Conservation (phyloP, 2,329 filamentous ascomycete genomes). For the Talaromyces sp. region DNA sequence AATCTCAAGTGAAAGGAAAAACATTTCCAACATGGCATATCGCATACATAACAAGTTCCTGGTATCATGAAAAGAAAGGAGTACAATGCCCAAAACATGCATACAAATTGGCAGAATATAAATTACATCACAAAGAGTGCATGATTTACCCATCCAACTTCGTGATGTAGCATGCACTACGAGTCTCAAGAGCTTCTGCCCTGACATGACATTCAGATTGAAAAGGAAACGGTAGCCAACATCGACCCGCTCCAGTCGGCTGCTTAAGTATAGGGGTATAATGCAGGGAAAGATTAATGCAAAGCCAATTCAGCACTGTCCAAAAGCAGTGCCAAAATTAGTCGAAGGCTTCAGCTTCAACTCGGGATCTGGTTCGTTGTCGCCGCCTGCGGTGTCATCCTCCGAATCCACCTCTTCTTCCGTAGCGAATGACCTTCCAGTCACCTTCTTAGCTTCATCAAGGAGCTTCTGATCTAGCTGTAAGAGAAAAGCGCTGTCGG, state of each 20-base stretch:
- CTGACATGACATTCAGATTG: background rate
- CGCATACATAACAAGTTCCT: background rate
- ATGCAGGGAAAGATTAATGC: conserved; percentile 1
- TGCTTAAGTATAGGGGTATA: conserved; percentile 3
- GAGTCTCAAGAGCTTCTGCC: background rate
- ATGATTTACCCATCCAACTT: background rate
- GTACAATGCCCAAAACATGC: background rate
- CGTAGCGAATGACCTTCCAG: conserved; percentile 23
- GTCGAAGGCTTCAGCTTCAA: conserved; percentile 45
- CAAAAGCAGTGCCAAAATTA: conserved; percentile 50
- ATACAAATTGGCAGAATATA: background rate
- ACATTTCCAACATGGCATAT: background rate
- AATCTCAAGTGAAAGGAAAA: background rate
- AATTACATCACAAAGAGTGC: background rate
- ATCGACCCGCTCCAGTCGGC: background rate
- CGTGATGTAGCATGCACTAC: background rate
- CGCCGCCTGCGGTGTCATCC: conserved; percentile 19
- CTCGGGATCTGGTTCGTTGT: conserved; percentile 32
- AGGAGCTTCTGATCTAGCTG: conserved; percentile 44
- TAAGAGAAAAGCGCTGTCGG: conserved; percentile 41
- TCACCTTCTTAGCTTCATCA: conserved; percentile 36
- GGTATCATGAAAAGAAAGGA: background rate
- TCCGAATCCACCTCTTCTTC: conserved; percentile 26
- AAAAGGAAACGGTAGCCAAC: background rate
- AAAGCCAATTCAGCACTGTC: conserved; percentile 25